These are phyloP conservation scores for Aspergillus ellipticus DNA, from an alignment of 495 filamentous ascomycete genomes.

Conservation along the genomic window DNA sequence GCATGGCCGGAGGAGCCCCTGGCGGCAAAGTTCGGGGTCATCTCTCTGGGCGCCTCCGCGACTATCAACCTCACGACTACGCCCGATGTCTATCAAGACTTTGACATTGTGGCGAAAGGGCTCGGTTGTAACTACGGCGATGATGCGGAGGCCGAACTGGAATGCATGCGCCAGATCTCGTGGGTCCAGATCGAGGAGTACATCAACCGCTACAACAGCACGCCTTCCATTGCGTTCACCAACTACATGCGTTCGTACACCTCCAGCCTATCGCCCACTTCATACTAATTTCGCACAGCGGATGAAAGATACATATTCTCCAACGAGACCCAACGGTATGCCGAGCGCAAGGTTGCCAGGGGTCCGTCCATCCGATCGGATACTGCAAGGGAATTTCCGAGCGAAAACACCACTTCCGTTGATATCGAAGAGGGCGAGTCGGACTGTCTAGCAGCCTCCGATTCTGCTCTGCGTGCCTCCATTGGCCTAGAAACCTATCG, in stretches of 20 bases:
- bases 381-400: constrained; percentile 40
- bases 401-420: constrained; percentile 31
- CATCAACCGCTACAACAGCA: constrained; percentile 27
- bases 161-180: constrained; percentile 45
- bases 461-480: constrained; percentile 26
- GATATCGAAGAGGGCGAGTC: constrained; percentile 7
- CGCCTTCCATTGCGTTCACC: constrained; percentile 12
- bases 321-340: constrained; percentile 37
- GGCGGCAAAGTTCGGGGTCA: constrained; percentile 15
- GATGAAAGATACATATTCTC: constrained; percentile 22
- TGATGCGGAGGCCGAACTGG: constrained; percentile 28
- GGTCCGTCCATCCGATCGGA: constrained; percentile 38
- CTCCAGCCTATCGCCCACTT: constrained; percentile 8
- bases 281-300: background rate
- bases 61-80: constrained; percentile 1
- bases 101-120: constrained; percentile 40
- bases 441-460: constrained; percentile 15
- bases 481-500: constrained; percentile 17
- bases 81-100: constrained; percentile 27
- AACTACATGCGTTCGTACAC: constrained; percentile 14
- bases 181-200: constrained; percentile 33
- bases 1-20: constrained; percentile 18
- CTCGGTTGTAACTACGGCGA: constrained; percentile 40
- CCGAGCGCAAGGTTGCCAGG: constrained; percentile 14
- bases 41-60: constrained; percentile 12